These are phyloP conservation scores for Mycena albidolilacea DNA, from an alignment of 768 basidiomycete species.

Conservation along the genomic window DNA sequence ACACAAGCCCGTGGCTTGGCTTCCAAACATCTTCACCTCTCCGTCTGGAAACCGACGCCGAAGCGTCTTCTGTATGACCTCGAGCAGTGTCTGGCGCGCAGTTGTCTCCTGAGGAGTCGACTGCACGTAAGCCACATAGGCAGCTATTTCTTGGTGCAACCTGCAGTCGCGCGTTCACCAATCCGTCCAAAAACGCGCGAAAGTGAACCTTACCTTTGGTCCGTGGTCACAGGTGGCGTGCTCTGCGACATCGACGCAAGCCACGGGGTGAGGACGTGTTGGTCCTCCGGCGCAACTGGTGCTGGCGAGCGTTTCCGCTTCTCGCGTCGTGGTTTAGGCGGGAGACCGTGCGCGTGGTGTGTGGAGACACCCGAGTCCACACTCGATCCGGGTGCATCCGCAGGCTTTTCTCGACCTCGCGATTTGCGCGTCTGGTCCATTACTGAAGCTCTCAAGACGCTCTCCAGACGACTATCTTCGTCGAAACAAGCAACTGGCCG, in stretches of 20 bases:
- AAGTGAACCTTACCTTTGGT: constrained; percentile 13
- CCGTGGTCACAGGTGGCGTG: constrained; percentile 4
- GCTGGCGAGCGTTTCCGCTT: constrained; percentile 37
- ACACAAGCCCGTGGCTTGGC: constrained; percentile 68
- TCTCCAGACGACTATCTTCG: background rate
- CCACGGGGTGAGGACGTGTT: constrained; percentile 36
- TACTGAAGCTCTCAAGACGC: background rate
- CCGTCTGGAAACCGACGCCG: constrained; percentile 60
- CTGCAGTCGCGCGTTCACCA: constrained; percentile 48
- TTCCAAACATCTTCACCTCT: constrained; percentile 71
- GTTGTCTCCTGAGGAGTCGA: constrained; percentile 68
- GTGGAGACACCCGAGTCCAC: background rate
- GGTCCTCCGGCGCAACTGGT: constrained; percentile 30
- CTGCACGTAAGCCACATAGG: constrained; percentile 68
- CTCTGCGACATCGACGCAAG: constrained; percentile 14
- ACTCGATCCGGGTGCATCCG: background rate
- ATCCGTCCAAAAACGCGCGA: background rate
- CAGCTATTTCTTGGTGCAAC: constrained; percentile 75
- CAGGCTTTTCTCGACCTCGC: background rate
- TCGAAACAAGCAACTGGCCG: background rate
- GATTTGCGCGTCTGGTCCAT: constrained; percentile 18
- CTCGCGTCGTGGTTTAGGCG: constrained; percentile 22
- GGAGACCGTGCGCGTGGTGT: constrained; percentile 4
- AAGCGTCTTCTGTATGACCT: constrained; percentile 62
- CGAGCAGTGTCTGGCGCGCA: constrained; percentile 61